Percentiles rank a stretch among this genome's conserved stretches.
phyloP scores from a whole-genome alignment of 495 filamentous ascomycete species.

The Podospora didyma region DNA sequence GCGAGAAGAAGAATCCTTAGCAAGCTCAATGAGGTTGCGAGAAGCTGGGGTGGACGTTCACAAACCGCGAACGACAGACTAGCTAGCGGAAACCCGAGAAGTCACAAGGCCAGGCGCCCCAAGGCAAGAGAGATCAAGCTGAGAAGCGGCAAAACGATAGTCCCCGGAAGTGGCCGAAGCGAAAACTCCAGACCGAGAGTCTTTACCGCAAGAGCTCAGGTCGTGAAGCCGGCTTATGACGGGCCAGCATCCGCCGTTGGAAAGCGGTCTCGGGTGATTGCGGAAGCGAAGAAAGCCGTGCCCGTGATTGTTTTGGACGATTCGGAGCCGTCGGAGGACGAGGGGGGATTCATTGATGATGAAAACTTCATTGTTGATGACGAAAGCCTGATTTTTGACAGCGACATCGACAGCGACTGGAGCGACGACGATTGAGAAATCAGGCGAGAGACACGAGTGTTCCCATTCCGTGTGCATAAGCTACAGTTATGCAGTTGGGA shows the following conservation, averaged over 20 bases:
- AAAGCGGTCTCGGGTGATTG: not conserved
- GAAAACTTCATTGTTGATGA: not conserved
- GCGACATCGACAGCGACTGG: slow-evolving; percentile 4
- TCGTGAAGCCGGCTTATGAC: not conserved
- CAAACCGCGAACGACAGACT: no score
- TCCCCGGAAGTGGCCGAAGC: no score
- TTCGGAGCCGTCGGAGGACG: not conserved
- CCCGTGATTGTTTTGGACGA: not conserved
- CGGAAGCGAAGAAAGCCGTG: slow-evolving; percentile 4
- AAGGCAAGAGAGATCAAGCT: no score
- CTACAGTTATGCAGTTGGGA: no score
- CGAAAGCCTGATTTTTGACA: slow-evolving; percentile 4
- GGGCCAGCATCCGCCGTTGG: not conserved
- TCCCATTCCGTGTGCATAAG: no score
- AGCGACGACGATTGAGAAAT: slow-evolving; percentile 6
- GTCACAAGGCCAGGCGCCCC: not conserved
- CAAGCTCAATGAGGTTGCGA: slow-evolving; percentile 18
- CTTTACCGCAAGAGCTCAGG: not conserved
- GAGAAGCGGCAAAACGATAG: no score
- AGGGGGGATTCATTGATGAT: slow-evolving; percentile 1
- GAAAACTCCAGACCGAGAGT: no score
- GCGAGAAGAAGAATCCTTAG: slow-evolving; percentile 18
- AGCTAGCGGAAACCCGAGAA: not conserved
- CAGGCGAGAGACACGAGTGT: slow-evolving; percentile 4
- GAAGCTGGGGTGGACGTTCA: slow-evolving; percentile 15